These are phyloP conservation scores for Ceratocystis diversiconidia DNA, from an alignment of 2,329 filamentous ascomycete species.

Conservation along the genomic window DNA sequence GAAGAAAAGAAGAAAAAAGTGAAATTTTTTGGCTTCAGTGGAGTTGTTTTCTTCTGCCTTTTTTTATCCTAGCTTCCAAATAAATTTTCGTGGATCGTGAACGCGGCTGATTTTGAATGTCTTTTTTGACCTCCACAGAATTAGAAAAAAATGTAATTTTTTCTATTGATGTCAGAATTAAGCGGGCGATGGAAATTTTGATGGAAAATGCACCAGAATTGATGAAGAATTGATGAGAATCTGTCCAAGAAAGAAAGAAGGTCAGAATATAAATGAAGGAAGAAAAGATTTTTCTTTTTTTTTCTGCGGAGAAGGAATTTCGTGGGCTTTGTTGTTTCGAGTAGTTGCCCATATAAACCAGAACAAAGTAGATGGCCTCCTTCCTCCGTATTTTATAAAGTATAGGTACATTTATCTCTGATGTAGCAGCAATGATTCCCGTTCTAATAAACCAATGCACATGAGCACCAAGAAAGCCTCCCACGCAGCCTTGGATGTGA, in stretches of 20 bases:
- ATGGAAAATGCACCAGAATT: not conserved
- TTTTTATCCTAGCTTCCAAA: conserved; percentile 6
- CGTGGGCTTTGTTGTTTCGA: not conserved
- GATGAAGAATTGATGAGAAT: not conserved
- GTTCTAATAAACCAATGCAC: too few species aligned
- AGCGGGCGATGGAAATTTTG: not conserved
- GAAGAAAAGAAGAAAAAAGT: not conserved
- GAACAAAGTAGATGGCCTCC: too few species aligned
- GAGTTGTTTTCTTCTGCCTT: conserved; percentile 10
- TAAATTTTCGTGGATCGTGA: conserved; percentile 8
- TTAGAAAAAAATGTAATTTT: not conserved
- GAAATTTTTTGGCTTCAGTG: conserved; percentile 11
- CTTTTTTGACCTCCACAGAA: not conserved
- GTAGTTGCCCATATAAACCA: not conserved
- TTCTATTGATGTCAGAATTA: not conserved
- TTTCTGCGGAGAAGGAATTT: not conserved
- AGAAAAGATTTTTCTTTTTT: not conserved
- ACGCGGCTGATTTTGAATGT: not conserved
- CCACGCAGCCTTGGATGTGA: too few species aligned
- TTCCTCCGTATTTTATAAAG: too few species aligned
- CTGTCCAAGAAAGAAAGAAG: not conserved
- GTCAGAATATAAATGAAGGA: not conserved
- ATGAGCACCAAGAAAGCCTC: too few species aligned
- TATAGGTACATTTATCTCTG: too few species aligned
- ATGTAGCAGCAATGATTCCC: too few species aligned